Evolutionary conservation across 768 basidiomycete species (phyloP), one percentile per base, ranked within the genome.

Genomic region (Asterophora lycoperdoides): DNA sequence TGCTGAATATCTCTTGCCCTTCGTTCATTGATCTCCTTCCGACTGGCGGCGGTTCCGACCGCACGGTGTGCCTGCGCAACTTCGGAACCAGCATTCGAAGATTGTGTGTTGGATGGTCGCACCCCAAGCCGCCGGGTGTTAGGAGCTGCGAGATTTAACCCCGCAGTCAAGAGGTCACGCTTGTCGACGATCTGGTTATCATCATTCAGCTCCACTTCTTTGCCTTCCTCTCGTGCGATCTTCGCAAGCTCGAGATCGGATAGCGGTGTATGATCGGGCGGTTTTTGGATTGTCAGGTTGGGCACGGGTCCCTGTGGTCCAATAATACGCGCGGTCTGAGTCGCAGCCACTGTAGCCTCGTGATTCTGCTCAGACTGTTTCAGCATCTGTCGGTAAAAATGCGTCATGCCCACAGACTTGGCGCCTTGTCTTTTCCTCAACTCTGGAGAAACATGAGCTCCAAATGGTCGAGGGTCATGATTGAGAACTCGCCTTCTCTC

Each of bases 151-250:
- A 98, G 76, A 63, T 99, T 99, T 48, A 99, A 71, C 2, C 96
- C 96, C 4, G 95, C 94, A 17, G 86, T 81, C 38, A 98, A 74
- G 7, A 99, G 72, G 44, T 94, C 90, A 48, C 94, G 84, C 62
- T 94, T 93, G 71, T 99, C 96, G 41, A 99, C 86, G 39, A 98
- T 93, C 64, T 94, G 90, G 58, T 93, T 94, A 58, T 97, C 94
- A 65, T 98, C 95, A 65, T 98, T 98, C 29, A 97, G 71, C 66
- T 97, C 95, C 29, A 99, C 84, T 9, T 83, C 76, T 64, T 88
- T 88, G 18, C 93, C 94, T 60, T 86, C 76, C 49, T 76, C 79
- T 56, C 75, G 73, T 13, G 92, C 91, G 37, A 77, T 58, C 37
- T 66, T 77, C 18, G 88, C 91, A 20, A 91, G 75, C 59, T 91